Evolutionary conservation across 148 eudicot species (phyloP), one percentile per base, ranked within the genome.

Genomic region (Rheum nobile): DNA sequence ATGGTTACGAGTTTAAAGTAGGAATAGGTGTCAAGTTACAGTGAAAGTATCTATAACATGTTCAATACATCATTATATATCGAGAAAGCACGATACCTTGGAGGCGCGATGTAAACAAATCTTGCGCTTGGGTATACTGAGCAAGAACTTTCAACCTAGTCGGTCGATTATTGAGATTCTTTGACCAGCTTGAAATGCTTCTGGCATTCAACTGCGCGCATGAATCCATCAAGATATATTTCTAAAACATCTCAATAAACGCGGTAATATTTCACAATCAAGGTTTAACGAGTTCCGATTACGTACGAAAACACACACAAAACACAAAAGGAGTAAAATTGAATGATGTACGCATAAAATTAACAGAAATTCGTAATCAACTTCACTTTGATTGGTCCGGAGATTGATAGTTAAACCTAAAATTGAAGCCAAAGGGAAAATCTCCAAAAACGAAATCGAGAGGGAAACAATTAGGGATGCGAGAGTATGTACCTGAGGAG

Each of bases 121-220:
- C 96, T 74, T 82, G 88, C 41, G 96, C 31, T 75, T 79, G 98
- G 13, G 98, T 87, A 76, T 87, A 90, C 72, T 84, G 87, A 39
- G 92, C 87, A 71, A 75, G 80, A 26, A 90, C 35, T 54, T 75
- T 71, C 26, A 84, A 32, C 42, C 86, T 77, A 74, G 52, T 86
- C 14, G 88, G 75, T 28, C 80, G 86, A 71, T 57, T 59, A 43
- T 67, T 72, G 71, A 93, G 67, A 46, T 77, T 87, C 74, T 77
- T 80, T 39, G 85, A 77, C 69, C 79, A 75, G 34, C 75, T 48
- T 67, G 76, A 77, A 61, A 77, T 37, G 26, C 75, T 28, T 32
- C 80, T 32, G 44, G 77, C 80, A 48, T 88, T 82, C 74, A 86
- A 61, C 98, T 93, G 87, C 42, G 42, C 22, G 34, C 47, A 34